Percentiles rank a stretch among this genome's conserved stretches.
These are phyloP conservation scores for Quercus mongolica DNA, from an alignment of 306 rosid genomes.

Conservation along the genomic window DNA sequence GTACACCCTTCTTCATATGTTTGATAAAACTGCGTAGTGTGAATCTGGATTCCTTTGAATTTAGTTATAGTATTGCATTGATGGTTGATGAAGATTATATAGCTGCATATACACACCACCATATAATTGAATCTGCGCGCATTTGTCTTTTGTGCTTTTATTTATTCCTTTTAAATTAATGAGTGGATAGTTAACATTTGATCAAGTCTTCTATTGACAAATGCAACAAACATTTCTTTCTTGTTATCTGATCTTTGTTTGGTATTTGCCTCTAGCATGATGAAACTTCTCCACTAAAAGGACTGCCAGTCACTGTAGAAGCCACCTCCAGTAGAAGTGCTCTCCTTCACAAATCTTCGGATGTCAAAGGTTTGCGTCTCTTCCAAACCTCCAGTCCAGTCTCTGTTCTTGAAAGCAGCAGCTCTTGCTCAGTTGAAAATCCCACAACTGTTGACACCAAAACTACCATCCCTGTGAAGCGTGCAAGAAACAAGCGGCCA, in stretches of 20 bases:
- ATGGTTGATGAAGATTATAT: neutral
- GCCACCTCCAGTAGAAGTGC: constrained; percentile 26
- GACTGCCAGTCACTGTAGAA: constrained; percentile 22
- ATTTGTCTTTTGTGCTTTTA: neutral
- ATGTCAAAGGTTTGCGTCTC: constrained; percentile 34
- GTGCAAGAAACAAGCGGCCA: constrained; percentile 59
- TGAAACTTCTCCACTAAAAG: constrained; percentile 3
- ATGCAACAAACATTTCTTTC: neutral
- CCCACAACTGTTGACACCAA: constrained; percentile 30
- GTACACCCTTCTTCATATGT: neutral
- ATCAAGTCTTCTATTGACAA: neutral
- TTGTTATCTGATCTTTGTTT: neutral
- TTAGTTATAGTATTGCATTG: neutral
- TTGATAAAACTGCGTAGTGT: neutral
- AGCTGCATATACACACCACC: neutral
- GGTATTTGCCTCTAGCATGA: constrained; percentile 20
- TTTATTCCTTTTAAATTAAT: neutral
- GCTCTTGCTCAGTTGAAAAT: constrained; percentile 56
- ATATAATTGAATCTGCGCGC: neutral
- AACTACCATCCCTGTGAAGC: constrained; percentile 39
- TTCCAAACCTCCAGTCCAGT: constrained; percentile 66
- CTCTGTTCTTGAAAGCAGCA: constrained; percentile 67
- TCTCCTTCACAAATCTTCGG: constrained; percentile 22
- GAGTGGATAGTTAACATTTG: neutral
- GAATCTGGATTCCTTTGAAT: neutral